Evolutionary conservation across 1,284 basidiomycete genomes (phyloP).

Genomic region (Bondarzewia mesenterica): DNA sequence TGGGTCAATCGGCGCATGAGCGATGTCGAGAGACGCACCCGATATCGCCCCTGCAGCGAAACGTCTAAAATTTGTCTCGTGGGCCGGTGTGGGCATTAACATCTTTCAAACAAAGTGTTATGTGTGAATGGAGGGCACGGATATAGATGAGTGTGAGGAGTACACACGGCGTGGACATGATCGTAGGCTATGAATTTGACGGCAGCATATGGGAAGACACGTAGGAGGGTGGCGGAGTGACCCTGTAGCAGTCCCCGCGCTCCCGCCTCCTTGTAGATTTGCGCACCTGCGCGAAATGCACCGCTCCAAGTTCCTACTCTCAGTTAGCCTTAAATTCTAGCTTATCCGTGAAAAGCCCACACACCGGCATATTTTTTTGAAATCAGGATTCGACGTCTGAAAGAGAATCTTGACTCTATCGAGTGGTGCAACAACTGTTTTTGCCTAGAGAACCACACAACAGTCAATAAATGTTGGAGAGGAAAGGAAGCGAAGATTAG

Average conservation of each 20-base stretch:
- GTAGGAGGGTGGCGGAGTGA: slow-evolving; percentile 83
- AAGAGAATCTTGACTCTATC: slow-evolving; percentile 99
- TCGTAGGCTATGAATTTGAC: slow-evolving; percentile 99
- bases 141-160: not conserved
- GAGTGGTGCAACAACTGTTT: slow-evolving; percentile 94
- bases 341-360: slow-evolving; percentile 11
- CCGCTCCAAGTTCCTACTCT: slow-evolving; percentile 71
- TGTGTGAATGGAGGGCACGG: not conserved
- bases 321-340: not conserved
- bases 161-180: slow-evolving; percentile 53
- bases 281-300: slow-evolving; percentile 71
- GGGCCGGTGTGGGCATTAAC: slow-evolving; percentile 78
- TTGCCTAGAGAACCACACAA: slow-evolving; percentile 53
- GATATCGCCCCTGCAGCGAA: slow-evolving; percentile 87
- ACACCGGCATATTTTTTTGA: slow-evolving; percentile 86
- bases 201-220: slow-evolving; percentile 92
- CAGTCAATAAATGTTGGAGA: slow-evolving; percentile 8
- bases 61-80: slow-evolving; percentile 76
- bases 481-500: slow-evolving; percentile 13
- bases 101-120: slow-evolving; percentile 25
- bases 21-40: slow-evolving; percentile 40
- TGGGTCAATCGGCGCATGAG: not conserved
- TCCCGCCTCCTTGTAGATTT: slow-evolving; percentile 75
- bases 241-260: slow-evolving; percentile 86
- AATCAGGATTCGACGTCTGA: slow-evolving; percentile 95